Conservation (phyloP, 306 rosid species). For the Prunus davidiana region DNA sequence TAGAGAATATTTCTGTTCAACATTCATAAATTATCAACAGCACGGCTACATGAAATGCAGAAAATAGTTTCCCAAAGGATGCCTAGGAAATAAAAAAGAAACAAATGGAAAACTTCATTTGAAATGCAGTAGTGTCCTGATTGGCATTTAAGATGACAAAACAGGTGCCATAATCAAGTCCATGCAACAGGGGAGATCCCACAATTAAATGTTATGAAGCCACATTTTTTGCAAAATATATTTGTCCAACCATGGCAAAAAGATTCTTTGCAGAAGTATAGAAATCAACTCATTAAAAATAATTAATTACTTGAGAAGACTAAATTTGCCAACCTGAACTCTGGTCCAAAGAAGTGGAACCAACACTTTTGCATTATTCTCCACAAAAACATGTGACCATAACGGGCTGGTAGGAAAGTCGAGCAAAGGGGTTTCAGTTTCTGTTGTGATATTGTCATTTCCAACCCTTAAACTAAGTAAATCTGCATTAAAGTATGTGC, state of each 20-base stretch:
- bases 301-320: neutral
- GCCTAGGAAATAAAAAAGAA: neutral
- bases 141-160: neutral
- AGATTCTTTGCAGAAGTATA: neutral
- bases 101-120: neutral
- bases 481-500: constrained; percentile 91
- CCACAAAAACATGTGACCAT: constrained; percentile 98
- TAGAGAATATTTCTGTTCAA: neutral
- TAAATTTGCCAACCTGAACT: constrained; percentile 67
- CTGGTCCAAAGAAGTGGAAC: constrained; percentile 98
- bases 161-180: neutral
- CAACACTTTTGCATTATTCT: constrained; percentile 91
- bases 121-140: neutral
- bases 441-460: constrained; percentile 92
- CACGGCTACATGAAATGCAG: neutral
- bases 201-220: neutral
- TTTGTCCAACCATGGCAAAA: neutral
- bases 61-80: neutral
- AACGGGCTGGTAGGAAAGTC: constrained; percentile 86
- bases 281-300: constrained; percentile 1
- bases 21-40: neutral
- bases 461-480: constrained; percentile 84
- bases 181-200: neutral
- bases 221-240: neutral
- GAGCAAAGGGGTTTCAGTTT: constrained; percentile 96